A percentile compares a stretch with the other conserved stretches of the same genome.
Evolutionary conservation across 305 asterid genomes (phyloP).

Genomic region (Lippia alba): DNA sequence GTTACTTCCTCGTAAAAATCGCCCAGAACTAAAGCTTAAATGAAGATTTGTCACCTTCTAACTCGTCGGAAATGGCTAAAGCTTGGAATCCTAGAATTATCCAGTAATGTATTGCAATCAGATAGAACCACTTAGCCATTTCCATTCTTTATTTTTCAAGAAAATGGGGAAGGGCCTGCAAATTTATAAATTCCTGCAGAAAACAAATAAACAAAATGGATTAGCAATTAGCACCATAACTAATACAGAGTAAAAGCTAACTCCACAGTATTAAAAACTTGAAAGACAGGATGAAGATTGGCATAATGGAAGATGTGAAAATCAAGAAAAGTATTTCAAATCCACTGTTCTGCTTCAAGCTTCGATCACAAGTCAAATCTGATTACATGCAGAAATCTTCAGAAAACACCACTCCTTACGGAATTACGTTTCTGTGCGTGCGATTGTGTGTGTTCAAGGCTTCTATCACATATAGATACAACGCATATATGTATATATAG

Average conservation of each 20-base stretch:
- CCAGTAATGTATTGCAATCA: conserved; percentile 41
- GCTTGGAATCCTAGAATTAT: conserved; percentile 45
- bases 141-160: conserved; percentile 8
- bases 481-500: not conserved
- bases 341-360: conserved; percentile 41
- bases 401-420: not conserved
- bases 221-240: conserved; percentile 28
- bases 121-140: conserved; percentile 45
- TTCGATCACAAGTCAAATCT: conserved; percentile 38
- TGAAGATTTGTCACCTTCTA: conserved; percentile 52
- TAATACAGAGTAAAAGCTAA: conserved; percentile 33
- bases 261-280: conserved; percentile 26
- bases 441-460: not conserved
- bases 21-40: conserved; percentile 13
- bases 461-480: conserved; percentile 11
- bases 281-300: conserved; percentile 44
- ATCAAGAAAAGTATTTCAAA: conserved; percentile 53
- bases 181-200: conserved; percentile 30
- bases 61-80: conserved; percentile 54
- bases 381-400: conserved; percentile 21
- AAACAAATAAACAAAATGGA: conserved; percentile 19
- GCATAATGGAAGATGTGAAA: conserved; percentile 49
- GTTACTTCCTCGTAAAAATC: too few species aligned
- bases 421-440: not conserved
- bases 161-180: conserved; percentile 16